Base-by-base conservation (phyloP, 345 rosid species). In the Bruguiera parviflora region DNA sequence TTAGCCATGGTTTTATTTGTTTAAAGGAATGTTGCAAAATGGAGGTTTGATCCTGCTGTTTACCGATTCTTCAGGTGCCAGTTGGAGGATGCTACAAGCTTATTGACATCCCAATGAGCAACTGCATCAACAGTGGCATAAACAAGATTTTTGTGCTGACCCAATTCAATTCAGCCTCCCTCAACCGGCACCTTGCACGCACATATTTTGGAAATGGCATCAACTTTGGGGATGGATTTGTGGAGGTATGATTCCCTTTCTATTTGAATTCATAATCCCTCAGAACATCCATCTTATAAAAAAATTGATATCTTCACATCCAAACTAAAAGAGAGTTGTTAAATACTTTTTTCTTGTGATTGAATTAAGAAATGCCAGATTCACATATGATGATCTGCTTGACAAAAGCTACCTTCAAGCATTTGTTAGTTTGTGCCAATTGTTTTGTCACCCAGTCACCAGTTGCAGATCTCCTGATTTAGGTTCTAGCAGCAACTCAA, bases 401-500 rank as follows among this genome's bases (percentile, higher is more conserved):
- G 46, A 43, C 18, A 43, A 43, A 43, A 43, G 49, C 18, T 43
- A 43, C 49, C 49, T 43, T 43, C 16, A 13, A 43, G 18, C 3
- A 43, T 43, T 43, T 5, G 28, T 9, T 56, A 27, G 29, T 56
- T 56, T 56, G 59, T 56, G 31, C 53, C 28, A 8, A 37, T 67
- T 59, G 58, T 27, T 60, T 65, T 33, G 7, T 51, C 18, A 51
- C 13, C 63, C 8, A 51, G 33, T 75, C 63, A 43, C 6, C 58
- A 8, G 39, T 66, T 28, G 28, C 37, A 8, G 58, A 52, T 56
- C 53, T 15, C 22, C 58, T 47, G 72, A 64, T 72, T 28, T 80
- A 93, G 98, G 89, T 94, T 78, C 84, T 94, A 24, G 98, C 98
- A 62, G 99, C 99, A 66, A 94, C 97, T 71, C 99, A 94, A 83